Evolutionary conservation across 2,329 filamentous ascomycete genomes (phyloP).

Genomic region (Cordyceps javanica): DNA sequence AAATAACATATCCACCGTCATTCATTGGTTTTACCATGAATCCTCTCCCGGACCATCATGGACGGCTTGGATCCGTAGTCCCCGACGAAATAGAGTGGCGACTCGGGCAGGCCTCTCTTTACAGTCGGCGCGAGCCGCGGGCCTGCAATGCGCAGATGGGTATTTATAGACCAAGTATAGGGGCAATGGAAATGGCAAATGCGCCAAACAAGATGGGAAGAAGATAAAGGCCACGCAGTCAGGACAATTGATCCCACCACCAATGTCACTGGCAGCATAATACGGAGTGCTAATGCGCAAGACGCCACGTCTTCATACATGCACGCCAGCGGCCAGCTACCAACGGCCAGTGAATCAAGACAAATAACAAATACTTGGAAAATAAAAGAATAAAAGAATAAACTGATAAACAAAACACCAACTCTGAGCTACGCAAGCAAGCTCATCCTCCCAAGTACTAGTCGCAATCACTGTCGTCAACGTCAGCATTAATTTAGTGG

Average conservation of each 20-base stretch:
- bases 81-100: neutral
- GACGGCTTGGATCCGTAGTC: neutral
- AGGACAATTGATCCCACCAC: too few relatives aligned
- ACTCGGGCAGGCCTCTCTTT: neutral
- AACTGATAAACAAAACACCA: neutral
- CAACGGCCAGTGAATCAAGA: too few relatives aligned
- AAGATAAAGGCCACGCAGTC: too few relatives aligned
- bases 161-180: too few relatives aligned
- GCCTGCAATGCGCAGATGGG: neutral
- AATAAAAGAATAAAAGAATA: neutral
- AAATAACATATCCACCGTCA: conserved; percentile 8
- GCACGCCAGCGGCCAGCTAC: too few relatives aligned
- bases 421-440: neutral
- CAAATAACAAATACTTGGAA: too few relatives aligned
- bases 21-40: conserved; percentile 3
- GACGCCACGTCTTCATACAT: neutral
- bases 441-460: neutral
- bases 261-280: too few relatives aligned
- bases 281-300: too few relatives aligned
- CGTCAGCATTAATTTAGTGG: conserved; percentile 6
- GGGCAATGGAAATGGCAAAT: too few relatives aligned
- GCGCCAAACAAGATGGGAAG: neutral
- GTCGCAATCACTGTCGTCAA: neutral
- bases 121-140: neutral
- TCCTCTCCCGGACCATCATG: neutral